Conservation (phyloP, 139 green algal species). For the Coelastrella sp. region DNA sequence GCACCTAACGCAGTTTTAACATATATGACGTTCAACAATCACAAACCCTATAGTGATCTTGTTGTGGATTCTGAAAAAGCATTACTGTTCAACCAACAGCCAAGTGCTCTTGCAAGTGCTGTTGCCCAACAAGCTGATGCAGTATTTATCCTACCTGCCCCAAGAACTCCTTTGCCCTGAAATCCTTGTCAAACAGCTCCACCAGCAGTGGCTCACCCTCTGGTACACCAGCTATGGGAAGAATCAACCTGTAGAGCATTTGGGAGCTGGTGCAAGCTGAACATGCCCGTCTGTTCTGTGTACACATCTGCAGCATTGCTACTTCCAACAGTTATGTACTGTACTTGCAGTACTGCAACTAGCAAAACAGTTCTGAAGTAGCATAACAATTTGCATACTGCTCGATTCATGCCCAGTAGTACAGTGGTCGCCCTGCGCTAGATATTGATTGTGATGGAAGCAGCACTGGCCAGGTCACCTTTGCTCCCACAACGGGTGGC, state of each 20-base stretch:
- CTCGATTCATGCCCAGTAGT: too few relatives aligned
- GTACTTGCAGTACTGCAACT: neutral
- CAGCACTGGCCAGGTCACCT: neutral
- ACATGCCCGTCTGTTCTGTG: neutral
- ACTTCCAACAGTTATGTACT: neutral
- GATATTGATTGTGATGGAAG: too few relatives aligned
- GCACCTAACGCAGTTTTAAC: neutral
- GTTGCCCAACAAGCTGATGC: neutral
- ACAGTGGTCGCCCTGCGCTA: too few relatives aligned
- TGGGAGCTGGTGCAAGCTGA: neutral
- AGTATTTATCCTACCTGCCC: conserved; percentile 15
- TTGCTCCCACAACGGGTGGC: conserved; percentile 45
- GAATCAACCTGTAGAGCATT: conserved; percentile 32
- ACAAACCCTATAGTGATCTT: too few relatives aligned
- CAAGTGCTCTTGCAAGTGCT: neutral
- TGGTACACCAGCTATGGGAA: conserved; percentile 13
- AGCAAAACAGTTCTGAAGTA: too few relatives aligned
- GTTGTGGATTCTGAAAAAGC: neutral
- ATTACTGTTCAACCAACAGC: neutral
- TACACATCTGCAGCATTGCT: neutral
- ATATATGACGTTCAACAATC: neutral
- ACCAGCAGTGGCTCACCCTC: conserved; percentile 45
- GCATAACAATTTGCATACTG: too few relatives aligned
- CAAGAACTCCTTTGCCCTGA: conserved; percentile 41
- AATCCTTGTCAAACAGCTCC: conserved; percentile 39